These are phyloP conservation scores for Penicillium sp. DNA, from an alignment of 2,329 filamentous ascomycete species.

Conservation along the genomic window DNA sequence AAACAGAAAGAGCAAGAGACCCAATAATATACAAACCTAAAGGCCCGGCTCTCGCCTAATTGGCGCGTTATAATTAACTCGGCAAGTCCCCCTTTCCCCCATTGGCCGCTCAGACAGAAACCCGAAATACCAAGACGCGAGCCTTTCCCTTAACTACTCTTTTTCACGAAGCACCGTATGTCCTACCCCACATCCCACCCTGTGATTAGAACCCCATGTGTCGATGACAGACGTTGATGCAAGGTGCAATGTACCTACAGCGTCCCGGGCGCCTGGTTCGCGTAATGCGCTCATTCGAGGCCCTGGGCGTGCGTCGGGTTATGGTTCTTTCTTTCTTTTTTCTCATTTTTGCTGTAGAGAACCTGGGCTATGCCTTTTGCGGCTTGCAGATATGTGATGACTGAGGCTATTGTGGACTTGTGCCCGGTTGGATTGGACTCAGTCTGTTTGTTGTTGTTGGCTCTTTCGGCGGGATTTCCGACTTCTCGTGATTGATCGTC, in stretches of 20 bases:
- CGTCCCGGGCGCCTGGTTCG: not conserved
- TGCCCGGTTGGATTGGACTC: not conserved
- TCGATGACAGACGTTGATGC: not conserved
- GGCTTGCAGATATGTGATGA: not conserved
- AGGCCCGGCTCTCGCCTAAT: not conserved
- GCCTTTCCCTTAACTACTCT: slow-evolving; percentile 17
- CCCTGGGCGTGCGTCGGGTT: not conserved
- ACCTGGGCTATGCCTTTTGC: not conserved
- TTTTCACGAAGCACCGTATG: slow-evolving; percentile 12
- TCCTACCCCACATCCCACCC: not conserved
- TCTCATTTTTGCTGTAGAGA: not conserved
- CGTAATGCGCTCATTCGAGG: not conserved
- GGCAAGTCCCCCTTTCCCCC: not conserved
- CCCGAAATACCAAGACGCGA: slow-evolving; percentile 16
- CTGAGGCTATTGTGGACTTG: not conserved
- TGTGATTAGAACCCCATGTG: not conserved
- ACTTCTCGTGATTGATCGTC: not conserved
- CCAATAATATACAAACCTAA: not conserved
- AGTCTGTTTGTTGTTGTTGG: not conserved
- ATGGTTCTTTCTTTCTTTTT: not conserved
- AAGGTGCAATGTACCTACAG: not conserved
- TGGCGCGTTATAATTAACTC: slow-evolving; percentile 2
- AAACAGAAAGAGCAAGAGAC: not conserved
- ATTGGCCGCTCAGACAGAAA: slow-evolving; percentile 6
- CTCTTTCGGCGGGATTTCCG: not conserved